phyloP scores from a whole-genome alignment of 2,329 filamentous ascomycete genomes.

The Salinomyces thailandicus region DNA sequence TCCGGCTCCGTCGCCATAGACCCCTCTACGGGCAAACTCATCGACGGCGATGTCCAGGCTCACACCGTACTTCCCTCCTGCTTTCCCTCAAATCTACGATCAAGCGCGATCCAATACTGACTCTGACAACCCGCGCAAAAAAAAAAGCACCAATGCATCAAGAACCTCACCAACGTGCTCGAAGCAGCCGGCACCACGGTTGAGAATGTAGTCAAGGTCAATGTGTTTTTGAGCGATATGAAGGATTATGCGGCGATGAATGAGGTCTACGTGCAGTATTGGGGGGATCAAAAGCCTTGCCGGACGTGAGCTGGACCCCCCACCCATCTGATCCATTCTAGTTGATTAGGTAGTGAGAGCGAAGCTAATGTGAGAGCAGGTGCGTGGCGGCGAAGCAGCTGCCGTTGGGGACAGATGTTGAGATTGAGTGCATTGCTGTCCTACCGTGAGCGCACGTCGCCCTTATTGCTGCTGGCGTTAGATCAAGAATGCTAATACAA shows the following conservation, averaged over 20 bases:
- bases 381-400: constrained; percentile 45
- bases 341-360: no score
- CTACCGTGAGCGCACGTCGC: constrained; percentile 18
- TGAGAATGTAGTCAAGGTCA: constrained; percentile 55
- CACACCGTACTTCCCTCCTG: constrained; percentile 14
- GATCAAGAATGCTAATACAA: no score
- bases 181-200: constrained; percentile 50
- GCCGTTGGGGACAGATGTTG: constrained; percentile 41
- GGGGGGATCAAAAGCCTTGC: constrained; percentile 25
- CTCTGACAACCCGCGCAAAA: no score
- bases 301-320: constrained; percentile 17
- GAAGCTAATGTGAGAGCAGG: constrained; percentile 19
- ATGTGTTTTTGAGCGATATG: constrained; percentile 21
- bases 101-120: no score
- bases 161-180: constrained; percentile 50
- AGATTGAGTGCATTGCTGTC: constrained; percentile 43
- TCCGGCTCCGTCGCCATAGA: constrained; percentile 53
- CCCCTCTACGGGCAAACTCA: constrained; percentile 36
- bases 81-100: no score
- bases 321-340: no score
- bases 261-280: constrained; percentile 37
- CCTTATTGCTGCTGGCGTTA: no score
- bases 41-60: constrained; percentile 10
- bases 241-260: constrained; percentile 52
- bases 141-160: constrained; percentile 47